Evolutionary conservation across 495 filamentous ascomycete genomes (phyloP).

Genomic region (Hypoxylon subgilvum): DNA sequence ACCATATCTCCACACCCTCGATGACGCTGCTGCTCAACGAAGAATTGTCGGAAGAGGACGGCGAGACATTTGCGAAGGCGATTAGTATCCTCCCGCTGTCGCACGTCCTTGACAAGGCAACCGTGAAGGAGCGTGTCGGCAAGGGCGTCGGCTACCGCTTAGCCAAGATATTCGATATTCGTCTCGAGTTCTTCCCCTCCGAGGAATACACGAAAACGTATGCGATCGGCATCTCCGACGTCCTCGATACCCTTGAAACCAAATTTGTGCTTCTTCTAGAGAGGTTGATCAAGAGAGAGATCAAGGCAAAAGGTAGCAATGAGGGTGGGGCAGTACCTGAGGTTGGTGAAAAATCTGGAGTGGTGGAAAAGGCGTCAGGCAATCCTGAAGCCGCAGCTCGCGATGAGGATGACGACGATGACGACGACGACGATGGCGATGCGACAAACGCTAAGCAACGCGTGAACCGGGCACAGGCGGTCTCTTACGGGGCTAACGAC

Average conservation of each 20-base stretch:
- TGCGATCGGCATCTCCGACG: slow-evolving; percentile 77
- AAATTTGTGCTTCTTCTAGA: slow-evolving; percentile 77
- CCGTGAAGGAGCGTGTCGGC: slow-evolving; percentile 77
- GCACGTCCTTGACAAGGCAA: slow-evolving; percentile 83
- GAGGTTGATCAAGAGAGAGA: slow-evolving; percentile 69
- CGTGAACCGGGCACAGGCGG: slow-evolving; percentile 75
- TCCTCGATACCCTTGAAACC: slow-evolving; percentile 76
- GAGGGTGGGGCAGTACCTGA: slow-evolving; percentile 74
- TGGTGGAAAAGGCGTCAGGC: slow-evolving; percentile 62
- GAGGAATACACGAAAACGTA: slow-evolving; percentile 85
- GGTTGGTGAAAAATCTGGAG: slow-evolving; percentile 78
- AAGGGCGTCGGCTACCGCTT: slow-evolving; percentile 65
- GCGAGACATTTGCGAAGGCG: slow-evolving; percentile 84
- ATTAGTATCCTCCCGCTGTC: slow-evolving; percentile 88
- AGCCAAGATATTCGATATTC: slow-evolving; percentile 84
- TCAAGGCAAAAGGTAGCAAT: slow-evolving; percentile 76
- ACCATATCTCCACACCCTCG: slow-evolving; percentile 82
- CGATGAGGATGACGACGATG: slow-evolving; percentile 71
- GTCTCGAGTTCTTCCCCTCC: slow-evolving; percentile 80
- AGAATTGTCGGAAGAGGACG: slow-evolving; percentile 71
- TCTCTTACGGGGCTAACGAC: slow-evolving; percentile 89
- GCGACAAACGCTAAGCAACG: slow-evolving; percentile 79
- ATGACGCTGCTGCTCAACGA: slow-evolving; percentile 86
- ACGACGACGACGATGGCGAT: slow-evolving; percentile 82
- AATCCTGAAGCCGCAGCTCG: slow-evolving; percentile 54